Base-by-base conservation (phyloP, 805 yeast species). In the Starmerella sp. region DNA sequence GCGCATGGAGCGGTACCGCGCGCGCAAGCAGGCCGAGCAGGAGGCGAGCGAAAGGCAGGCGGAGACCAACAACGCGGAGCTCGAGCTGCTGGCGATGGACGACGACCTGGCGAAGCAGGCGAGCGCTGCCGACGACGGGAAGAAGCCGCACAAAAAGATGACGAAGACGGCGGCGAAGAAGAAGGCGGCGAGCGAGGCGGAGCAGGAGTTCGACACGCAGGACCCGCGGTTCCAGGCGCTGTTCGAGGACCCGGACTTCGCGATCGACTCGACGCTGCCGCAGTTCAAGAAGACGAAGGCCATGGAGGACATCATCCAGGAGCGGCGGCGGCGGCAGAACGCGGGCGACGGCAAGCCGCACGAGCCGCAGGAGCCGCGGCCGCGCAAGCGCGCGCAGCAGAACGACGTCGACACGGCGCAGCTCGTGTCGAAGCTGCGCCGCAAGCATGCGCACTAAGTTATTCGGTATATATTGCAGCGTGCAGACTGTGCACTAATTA, bases 181-280 rank as follows among this genome's bases (percentile, higher is more conserved):
- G 54, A 77, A 74, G 64, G 77, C 77, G 1, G 55, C 52, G 41
- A 63, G 51, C 14, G 75, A 75, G 41, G 82, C 79, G 53, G 80
- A 76, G 56, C 76, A 71, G 45, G 71, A 72, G 51, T 79, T 89
- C 45, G 89, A 87, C 64, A 78, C 86, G 64, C 73, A 75, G 43
- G 98, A 93, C 74, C 82, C 84, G 14, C 83, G 98, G 72, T 93
- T 93, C 74, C 77, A 77, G 48, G 95, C 84, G 60, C 75, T 89
- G 60, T 87, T 83, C 65, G 88, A 88, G 64, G 83, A 81, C 58
- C 96, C 86, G 59, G 93, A 84, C 58, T 93, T 81, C 70, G 96
- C 96, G 11, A 89, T 95, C 66, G 98, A 95, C 70, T 95, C 97
- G 28, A 83, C 95, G 22, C 81, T 77, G 65, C 85, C 95, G n/a